Evolutionary conservation across 352 stramenopile genomes (phyloP).

Genomic region (Phytophthora hibernalis): DNA sequence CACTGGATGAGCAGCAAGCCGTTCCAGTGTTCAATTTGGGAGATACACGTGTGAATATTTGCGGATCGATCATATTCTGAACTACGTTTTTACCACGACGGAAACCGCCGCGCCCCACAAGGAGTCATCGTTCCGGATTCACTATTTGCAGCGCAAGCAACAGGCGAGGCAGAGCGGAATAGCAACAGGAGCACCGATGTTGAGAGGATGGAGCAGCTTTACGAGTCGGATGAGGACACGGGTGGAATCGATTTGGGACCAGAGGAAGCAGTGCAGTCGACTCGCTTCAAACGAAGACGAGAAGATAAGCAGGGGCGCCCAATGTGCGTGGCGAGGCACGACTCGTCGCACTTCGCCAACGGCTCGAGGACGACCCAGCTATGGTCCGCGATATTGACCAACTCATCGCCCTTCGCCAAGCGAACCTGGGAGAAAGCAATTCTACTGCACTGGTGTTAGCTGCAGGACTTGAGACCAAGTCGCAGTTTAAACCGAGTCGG

Average conservation of each 20-base stretch:
- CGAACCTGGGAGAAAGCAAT: no score
- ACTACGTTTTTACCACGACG: constrained; percentile 15
- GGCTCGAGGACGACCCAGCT: no score
- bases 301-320: not conserved
- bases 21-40: constrained; percentile 4
- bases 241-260: no score
- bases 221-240: constrained; percentile 3
- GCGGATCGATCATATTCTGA: constrained; percentile 10
- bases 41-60: not conserved
- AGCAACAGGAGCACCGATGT: not conserved
- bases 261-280: not conserved
- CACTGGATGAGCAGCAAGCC: not conserved
- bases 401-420: no score
- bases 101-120: constrained; percentile 2
- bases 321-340: no score
- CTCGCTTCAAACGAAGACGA: not conserved
- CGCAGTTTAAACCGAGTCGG: not conserved
- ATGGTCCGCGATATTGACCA: no score
- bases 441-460: not conserved
- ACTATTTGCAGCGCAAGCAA: not conserved
- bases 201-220: not conserved
- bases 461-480: not conserved
- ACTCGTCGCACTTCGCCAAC: no score
- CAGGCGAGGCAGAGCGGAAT: no score
- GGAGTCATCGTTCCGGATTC: not conserved